These are phyloP conservation scores for Penicillium riverlandense DNA, from an alignment of 495 filamentous ascomycete species.

Conservation along the genomic window DNA sequence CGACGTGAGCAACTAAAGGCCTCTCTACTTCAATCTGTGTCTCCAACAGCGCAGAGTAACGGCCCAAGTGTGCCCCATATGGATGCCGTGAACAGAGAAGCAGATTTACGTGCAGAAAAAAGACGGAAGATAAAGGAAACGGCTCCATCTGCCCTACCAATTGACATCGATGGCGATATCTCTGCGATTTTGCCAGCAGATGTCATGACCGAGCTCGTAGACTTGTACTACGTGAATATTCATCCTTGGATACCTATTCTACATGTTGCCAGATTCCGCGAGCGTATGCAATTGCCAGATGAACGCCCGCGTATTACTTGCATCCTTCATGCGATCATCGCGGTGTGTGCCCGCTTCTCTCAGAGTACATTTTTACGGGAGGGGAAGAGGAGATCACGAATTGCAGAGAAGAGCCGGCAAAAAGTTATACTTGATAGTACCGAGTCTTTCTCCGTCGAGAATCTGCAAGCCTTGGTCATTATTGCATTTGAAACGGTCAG, in stretches of 20 bases:
- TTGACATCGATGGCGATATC: not conserved
- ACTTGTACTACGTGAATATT: constrained; percentile 16
- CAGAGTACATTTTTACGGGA: not conserved
- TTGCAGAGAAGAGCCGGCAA: constrained; percentile 13
- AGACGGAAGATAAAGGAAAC: not conserved
- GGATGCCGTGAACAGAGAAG: not conserved
- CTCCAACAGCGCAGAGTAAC: not conserved
- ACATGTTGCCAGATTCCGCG: constrained; percentile 14
- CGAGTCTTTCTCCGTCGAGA: constrained; percentile 21
- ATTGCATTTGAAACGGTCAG: constrained; percentile 21
- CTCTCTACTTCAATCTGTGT: not conserved
- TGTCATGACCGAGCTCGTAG: constrained; percentile 13
- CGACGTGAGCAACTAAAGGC: constrained; percentile 6
- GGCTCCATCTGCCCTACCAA: too few species aligned
- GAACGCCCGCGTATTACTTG: constrained; percentile 1
- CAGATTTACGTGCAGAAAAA: not conserved
- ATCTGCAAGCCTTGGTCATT: constrained; percentile 19
- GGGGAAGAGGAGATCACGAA: not conserved
- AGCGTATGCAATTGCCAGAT: constrained; percentile 4
- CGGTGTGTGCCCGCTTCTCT: constrained; percentile 7
- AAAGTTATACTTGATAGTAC: constrained; percentile 12
- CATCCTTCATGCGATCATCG: constrained; percentile 17
- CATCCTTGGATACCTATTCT: constrained; percentile 21
- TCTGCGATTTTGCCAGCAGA: constrained; percentile 1
- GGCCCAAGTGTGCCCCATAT: too few species aligned